phyloP scores from a whole-genome alignment of 2,329 filamentous ascomycete genomes.

The Aspergillus thermomutatus region DNA sequence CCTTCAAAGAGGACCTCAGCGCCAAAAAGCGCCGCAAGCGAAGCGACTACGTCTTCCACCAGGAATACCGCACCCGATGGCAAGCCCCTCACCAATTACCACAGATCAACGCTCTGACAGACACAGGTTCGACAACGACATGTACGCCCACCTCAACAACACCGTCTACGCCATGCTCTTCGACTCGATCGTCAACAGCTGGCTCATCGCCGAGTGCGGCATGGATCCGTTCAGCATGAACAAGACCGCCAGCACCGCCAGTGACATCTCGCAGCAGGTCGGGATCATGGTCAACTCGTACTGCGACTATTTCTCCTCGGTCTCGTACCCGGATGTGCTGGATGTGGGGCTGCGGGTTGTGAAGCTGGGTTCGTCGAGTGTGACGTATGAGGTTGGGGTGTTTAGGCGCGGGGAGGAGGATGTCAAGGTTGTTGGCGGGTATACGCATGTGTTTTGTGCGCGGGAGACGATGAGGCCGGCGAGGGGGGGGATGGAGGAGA shows the following conservation, averaged over 20 bases:
- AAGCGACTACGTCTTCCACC: constrained; percentile 70
- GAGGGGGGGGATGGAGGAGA: constrained; percentile 49
- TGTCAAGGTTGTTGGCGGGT: constrained; percentile 80
- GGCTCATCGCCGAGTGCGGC: constrained; percentile 74
- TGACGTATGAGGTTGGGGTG: constrained; percentile 84
- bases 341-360: constrained; percentile 80
- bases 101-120: too few species aligned
- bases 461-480: constrained; percentile 67
- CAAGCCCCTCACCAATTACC: too few species aligned
- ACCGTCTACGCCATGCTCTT: constrained; percentile 82
- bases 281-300: constrained; percentile 82
- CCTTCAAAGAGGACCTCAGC: constrained; percentile 25
- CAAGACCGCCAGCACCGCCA: constrained; percentile 8
- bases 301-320: constrained; percentile 78
- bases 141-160: constrained; percentile 94
- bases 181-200: constrained; percentile 86
- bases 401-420: constrained; percentile 71
- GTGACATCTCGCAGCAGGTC: constrained; percentile 52
- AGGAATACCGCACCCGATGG: constrained; percentile 88
- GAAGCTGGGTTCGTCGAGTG: constrained; percentile 80
- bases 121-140: constrained; percentile 85
- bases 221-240: constrained; percentile 64
- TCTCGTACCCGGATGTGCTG: constrained; percentile 76
- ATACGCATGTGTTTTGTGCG: constrained; percentile 86
- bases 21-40: constrained; percentile 61